Evolutionary conservation across 129 eudicot species (phyloP), one percentile per base, ranked within the genome.

Genomic region (Helichrysum umbraculigerum): DNA sequence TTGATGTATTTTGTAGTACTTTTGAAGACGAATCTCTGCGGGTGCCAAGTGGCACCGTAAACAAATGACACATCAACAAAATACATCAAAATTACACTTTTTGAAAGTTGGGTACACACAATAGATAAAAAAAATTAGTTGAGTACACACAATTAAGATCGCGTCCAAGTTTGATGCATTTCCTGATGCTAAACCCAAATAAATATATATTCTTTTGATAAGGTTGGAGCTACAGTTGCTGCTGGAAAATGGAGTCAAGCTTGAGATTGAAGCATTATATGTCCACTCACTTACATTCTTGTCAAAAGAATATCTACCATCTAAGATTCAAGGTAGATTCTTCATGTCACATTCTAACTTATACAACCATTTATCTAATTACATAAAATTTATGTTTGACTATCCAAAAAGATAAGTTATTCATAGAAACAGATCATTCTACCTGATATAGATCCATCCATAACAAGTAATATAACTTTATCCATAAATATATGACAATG

Each of bases 231-330:
- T 95, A 66, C 83, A 91, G 84, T 47, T 76, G 82, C 60, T 91
- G 88, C 87, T 91, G 83, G 84, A 89, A 74, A 91, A 83, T 71
- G 97, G 97, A 78, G 87, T 87, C 54, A 95, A 95, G 76, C 91
- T 91, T 74, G 99, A 95, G 91, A 89, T 89, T 52, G 99, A 95
- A 95, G 97, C 99, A 54, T 85, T 95, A 70, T 89, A 95, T 5
- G 97, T 79, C 22, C 81, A 82, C 75, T 87, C 99, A 41, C 84
- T 95, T 73, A 79, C 91, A 63, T 95, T 89, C 72, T 77, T 95
- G 88, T 83, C 97, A 17, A 77, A 87, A 74, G 88, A 83, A 29
- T 95, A 95, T 82, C 71, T 95, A 75, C 97, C 97, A 7, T 81
- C 96, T 67, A 95, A 89, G 82, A 86, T 95, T 74, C 83, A 72